A percentile compares a stretch with the other conserved stretches of the same genome.
Evolutionary conservation across 2,329 filamentous ascomycete genomes (phyloP).

Genomic region (Xylariaceae sp.): DNA sequence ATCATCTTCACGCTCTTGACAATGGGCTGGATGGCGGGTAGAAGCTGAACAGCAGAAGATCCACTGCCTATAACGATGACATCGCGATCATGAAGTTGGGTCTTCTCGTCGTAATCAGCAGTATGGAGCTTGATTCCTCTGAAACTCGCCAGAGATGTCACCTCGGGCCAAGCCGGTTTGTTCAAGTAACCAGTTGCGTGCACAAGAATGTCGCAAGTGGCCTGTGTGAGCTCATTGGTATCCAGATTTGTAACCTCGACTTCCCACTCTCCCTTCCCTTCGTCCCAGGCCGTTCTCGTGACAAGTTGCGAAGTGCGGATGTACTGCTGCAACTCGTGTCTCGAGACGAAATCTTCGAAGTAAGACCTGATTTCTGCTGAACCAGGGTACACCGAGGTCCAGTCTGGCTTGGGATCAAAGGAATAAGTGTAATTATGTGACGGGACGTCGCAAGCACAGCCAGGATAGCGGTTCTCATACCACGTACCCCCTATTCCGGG

Average conservation of each 20-base stretch:
- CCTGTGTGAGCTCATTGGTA: too few relatives aligned
- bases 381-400: conserved; percentile 4
- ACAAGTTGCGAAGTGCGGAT: conserved; percentile 24
- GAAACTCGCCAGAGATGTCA: conserved; percentile 12
- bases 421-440: conserved; percentile 11
- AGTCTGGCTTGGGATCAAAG: conserved; percentile 10
- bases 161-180: conserved; percentile 15
- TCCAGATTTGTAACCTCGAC: too few relatives aligned
- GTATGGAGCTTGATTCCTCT: conserved; percentile 13
- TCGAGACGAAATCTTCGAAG: conserved; percentile 37
- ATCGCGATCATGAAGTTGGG: conserved; percentile 9
- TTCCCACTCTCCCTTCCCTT: conserved; percentile 32
- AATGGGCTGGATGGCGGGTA: conserved; percentile 42
- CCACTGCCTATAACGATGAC: conserved; percentile 11
- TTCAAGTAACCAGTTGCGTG: conserved; percentile 17
- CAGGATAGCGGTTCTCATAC: conserved; percentile 13
- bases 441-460: conserved; percentile 11
- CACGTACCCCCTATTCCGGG: conserved; percentile 7
- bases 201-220: too few relatives aligned
- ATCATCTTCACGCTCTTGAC: conserved; percentile 45
- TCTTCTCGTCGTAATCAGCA: conserved; percentile 14
- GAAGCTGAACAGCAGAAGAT: conserved; percentile 42
- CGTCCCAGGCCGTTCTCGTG: conserved; percentile 34
- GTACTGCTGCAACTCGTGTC: conserved; percentile 36
- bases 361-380: conserved; percentile 38